A percentile compares a stretch with the other conserved stretches of the same genome.
Evolutionary conservation across 495 filamentous ascomycete genomes (phyloP).

Genomic region (Aspergillus hancockii): DNA sequence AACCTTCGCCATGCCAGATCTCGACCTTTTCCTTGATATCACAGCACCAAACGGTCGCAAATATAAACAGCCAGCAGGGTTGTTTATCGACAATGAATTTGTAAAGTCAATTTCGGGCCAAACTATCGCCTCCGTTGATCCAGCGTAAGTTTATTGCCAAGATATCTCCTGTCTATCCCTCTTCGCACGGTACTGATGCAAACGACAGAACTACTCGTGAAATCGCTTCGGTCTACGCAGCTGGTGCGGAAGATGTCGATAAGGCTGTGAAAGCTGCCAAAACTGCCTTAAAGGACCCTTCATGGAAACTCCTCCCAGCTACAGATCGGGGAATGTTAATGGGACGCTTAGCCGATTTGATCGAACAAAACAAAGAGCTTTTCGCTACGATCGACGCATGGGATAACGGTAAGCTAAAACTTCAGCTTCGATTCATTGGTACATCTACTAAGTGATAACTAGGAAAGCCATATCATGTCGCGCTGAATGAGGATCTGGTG

Average conservation of each 20-base stretch:
- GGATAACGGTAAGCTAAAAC: conserved; percentile 69
- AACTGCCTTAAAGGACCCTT: conserved; percentile 71
- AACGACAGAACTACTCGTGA: conserved; percentile 72
- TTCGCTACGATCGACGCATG: conserved; percentile 92
- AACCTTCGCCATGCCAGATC: conserved; percentile 3
- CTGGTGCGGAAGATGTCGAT: conserved; percentile 78
- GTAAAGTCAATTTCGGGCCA: conserved; percentile 70
- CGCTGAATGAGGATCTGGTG: conserved; percentile 69
- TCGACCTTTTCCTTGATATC: conserved; percentile 57
- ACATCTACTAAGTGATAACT: conserved; percentile 11
- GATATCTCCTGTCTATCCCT: conserved; percentile 32
- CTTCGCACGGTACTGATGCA: conserved; percentile 52
- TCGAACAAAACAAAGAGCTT: conserved; percentile 66
- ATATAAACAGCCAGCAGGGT: conserved; percentile 75
- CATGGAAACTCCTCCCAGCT: conserved; percentile 74
- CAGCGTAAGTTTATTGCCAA: conserved; percentile 38
- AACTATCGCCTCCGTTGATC: conserved; percentile 77
- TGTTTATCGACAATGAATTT: conserved; percentile 97
- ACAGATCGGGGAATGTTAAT: conserved; percentile 77
- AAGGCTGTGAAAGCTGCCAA: conserved; percentile 79
- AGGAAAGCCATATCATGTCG: conserved; percentile 72
- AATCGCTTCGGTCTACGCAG: conserved; percentile 82
- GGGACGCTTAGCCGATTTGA: conserved; percentile 69
- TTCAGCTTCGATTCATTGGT: neutral
- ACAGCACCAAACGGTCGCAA: conserved; percentile 85